These are phyloP conservation scores for Tremella yokohamensis DNA, from an alignment of 768 basidiomycete genomes.

Conservation along the genomic window DNA sequence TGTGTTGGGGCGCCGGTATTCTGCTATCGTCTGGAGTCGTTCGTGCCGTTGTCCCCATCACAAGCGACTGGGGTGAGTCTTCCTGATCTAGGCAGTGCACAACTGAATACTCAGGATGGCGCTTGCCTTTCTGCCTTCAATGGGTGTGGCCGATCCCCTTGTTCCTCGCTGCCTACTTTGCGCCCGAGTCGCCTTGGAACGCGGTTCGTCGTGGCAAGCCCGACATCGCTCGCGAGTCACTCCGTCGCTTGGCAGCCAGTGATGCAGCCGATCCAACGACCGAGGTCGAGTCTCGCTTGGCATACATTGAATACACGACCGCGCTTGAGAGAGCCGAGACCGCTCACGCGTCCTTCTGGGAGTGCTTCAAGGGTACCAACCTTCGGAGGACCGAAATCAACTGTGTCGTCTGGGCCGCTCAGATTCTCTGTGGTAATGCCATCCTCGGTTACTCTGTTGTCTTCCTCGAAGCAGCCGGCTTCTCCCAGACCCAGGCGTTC, in stretches of 20 bases:
- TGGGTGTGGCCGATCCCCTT: constrained; percentile 40
- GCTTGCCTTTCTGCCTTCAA: constrained; percentile 32
- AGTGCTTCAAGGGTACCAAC: constrained; percentile 43
- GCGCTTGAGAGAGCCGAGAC: constrained; percentile 26
- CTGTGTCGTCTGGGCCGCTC: constrained; percentile 39
- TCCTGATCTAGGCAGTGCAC: not conserved
- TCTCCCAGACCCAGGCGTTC: constrained; percentile 25
- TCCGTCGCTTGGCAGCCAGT: constrained; percentile 26
- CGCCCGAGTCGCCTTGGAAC: constrained; percentile 42
- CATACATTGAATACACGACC: constrained; percentile 38
- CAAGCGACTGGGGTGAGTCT: constrained; percentile 29
- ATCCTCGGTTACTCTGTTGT: constrained; percentile 32
- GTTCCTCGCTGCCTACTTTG: constrained; percentile 29
- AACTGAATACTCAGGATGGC: constrained; percentile 11
- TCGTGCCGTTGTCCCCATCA: constrained; percentile 17
- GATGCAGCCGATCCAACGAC: constrained; percentile 15
- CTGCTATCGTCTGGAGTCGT: constrained; percentile 34
- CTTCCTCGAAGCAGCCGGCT: constrained; percentile 29
- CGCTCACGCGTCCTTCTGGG: constrained; percentile 24
- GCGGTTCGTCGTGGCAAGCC: constrained; percentile 31
- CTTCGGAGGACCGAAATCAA: constrained; percentile 44
- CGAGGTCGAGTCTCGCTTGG: constrained; percentile 28
- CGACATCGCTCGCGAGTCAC: constrained; percentile 26
- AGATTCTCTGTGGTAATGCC: constrained; percentile 41
- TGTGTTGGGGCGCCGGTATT: constrained; percentile 41